These are phyloP conservation scores for Tothia fuscella DNA, from an alignment of 2,329 filamentous ascomycete species.

Conservation along the genomic window DNA sequence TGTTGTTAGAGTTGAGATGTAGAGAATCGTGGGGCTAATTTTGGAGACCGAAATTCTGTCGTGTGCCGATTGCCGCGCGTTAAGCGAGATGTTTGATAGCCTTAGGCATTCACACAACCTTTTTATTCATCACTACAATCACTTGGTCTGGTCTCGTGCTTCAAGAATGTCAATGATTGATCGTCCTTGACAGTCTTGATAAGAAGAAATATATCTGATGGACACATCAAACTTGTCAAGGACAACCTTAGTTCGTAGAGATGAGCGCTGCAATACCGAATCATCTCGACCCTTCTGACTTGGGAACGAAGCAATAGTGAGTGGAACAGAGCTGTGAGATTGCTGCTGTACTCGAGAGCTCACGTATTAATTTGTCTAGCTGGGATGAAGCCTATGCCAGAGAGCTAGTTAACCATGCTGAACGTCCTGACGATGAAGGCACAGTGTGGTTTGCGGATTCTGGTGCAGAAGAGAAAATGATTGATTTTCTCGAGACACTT, in stretches of 20 bases:
- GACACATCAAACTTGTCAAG: neutral
- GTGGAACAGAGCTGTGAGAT: neutral
- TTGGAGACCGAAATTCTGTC: too few relatives aligned
- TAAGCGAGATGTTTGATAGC: conserved; percentile 3
- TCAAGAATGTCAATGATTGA: too few relatives aligned
- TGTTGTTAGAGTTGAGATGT: conserved; percentile 4
- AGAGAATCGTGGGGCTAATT: neutral
- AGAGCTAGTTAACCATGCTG: conserved; percentile 59
- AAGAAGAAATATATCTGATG: too few relatives aligned
- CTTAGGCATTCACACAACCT: too few relatives aligned
- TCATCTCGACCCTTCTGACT: conserved; percentile 10
- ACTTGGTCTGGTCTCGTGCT: too few relatives aligned
- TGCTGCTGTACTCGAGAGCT: neutral
- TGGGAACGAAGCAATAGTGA: conserved; percentile 13
- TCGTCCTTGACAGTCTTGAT: too few relatives aligned
- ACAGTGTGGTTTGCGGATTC: conserved; percentile 97
- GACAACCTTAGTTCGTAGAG: too few relatives aligned
- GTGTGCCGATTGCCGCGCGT: neutral
- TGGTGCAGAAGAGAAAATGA: conserved; percentile 69
- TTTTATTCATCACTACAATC: too few relatives aligned
- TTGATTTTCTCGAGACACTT: conserved; percentile 49
- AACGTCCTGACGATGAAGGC: conserved; percentile 66
- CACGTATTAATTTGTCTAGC: conserved; percentile 14
- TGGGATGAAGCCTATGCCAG: conserved; percentile 55
- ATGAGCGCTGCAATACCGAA: conserved; percentile 2